Evolutionary conservation across 495 filamentous ascomycete species (phyloP), one percentile per base, ranked within the genome.

Genomic region (Aspergillus cavernicola): DNA sequence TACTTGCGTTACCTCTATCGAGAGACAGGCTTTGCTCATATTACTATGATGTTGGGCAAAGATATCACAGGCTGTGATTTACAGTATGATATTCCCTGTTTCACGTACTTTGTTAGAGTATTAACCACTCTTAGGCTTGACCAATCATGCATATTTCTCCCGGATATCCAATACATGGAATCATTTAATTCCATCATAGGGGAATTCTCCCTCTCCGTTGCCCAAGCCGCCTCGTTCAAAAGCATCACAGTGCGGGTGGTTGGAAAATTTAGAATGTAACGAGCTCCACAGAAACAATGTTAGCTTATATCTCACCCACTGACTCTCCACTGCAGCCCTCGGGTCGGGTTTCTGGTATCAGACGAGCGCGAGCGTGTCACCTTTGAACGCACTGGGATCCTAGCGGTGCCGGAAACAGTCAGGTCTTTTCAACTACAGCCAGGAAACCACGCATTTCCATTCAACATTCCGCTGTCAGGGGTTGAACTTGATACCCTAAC

Each of bases 361-460:
- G 40, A n/a, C n/a, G 39, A 9, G 26, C 61, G 57, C 11, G 55
- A 64, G 37, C 24, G 45, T 6, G 15, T 41, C 2, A 66, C 61
- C 3, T 56, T 57, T 26, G 52, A 46, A 15, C 46, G 18, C 10
- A 37, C 50, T 1, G 61, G 62, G 24, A 16, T 43, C 0, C 43
- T 66, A 6, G 64, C 56, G 4, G 49, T 55, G 4, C 62, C 64
- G 0, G 57, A 55, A 40, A 59, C 37, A 6, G 50, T 64, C 28
- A 48, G 16, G 32, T 57, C 58, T 0, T 66, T 66, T 33, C 44
- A 24, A 42, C 39, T 66, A 32, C 54, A 58, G 1, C 53, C 52
- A 6, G 64, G 64, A 19, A 26, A 61, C 16, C 61, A 67, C 39
- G 55, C 61, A 28, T 67, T 67, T 35, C 52, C 58, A 10, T 63